Conservation (phyloP, 2,329 filamentous ascomycete genomes). For the Sphaceloma murrayae region DNA sequence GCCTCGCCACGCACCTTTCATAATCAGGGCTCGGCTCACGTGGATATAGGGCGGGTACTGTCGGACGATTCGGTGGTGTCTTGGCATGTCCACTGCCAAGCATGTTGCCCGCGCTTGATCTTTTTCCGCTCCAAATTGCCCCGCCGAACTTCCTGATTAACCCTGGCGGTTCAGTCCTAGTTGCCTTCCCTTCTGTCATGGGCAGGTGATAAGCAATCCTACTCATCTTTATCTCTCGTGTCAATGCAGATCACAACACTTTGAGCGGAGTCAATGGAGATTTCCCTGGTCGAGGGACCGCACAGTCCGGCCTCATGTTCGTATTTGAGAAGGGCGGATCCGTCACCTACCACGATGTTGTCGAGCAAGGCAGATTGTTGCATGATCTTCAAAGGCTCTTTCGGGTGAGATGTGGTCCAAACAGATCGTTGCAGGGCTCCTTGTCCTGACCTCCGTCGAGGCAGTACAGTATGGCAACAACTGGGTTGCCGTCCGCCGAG, state of each 20-base stretch:
- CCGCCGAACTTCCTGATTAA: conserved; percentile 11
- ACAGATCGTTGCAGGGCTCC: not conserved
- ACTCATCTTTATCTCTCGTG: conserved; percentile 1
- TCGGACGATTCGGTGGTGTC: not conserved
- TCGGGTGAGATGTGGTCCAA: conserved; percentile 13
- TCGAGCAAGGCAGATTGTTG: conserved; percentile 1
- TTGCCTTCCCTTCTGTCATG: not conserved
- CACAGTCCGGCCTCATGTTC: conserved; percentile 1
- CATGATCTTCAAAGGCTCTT: conserved; percentile 6
- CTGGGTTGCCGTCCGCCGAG: conserved; percentile 24
- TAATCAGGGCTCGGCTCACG: no score
- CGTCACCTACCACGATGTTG: conserved; percentile 7
- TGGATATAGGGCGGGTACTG: not conserved
- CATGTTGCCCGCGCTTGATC: conserved; percentile 5
- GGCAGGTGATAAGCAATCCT: conserved; percentile 9
- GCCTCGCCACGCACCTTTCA: no score
- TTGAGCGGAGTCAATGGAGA: conserved; percentile 1
- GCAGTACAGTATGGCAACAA: conserved; percentile 27
- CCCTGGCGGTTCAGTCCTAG: not conserved
- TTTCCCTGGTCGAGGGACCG: not conserved
- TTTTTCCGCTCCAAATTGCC: conserved; percentile 3
- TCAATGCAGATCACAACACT: not conserved
- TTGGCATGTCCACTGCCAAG: not conserved
- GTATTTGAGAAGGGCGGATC: conserved; percentile 12
- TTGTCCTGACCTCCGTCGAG: conserved; percentile 10